These are phyloP conservation scores for Poteriospumella lacustris DNA, from an alignment of 108 stramenopile species.

Conservation along the genomic window DNA sequence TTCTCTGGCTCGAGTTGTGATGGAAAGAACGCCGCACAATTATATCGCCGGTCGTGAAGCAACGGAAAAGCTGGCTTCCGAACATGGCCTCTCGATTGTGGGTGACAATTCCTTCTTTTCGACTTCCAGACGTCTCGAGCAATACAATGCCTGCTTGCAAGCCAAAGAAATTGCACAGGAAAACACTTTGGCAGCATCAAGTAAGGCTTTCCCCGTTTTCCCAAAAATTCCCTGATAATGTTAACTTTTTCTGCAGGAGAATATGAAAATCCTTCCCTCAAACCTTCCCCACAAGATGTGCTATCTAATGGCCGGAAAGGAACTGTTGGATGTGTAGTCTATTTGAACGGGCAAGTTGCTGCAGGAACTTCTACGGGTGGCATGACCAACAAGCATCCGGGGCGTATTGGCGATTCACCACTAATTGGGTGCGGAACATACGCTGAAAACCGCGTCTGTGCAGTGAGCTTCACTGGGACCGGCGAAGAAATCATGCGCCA, in stretches of 20 bases:
- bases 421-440: conserved; percentile 20
- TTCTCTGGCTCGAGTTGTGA: conserved; percentile 5
- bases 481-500: conserved; percentile 26
- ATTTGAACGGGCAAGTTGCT: background rate
- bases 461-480: background rate
- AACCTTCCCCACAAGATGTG: too few relatives aligned
- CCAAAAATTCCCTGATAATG: background rate
- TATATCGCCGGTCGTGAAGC: conserved; percentile 1
- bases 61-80: background rate
- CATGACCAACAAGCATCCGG: conserved; percentile 22
- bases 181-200: background rate
- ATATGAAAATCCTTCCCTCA: too few relatives aligned
- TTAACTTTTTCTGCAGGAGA: background rate
- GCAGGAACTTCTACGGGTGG: conserved; percentile 11
- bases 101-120: background rate
- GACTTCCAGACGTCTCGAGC: background rate
- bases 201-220: background rate
- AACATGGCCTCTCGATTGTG: background rate
- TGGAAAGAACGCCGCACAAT: conserved; percentile 12
- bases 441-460: conserved; percentile 2
- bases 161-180: too few relatives aligned
- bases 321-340: conserved; percentile 26
- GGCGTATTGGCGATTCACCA: conserved; percentile 16
- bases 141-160: background rate
- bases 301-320: background rate